phyloP scores from a whole-genome alignment of 2,329 filamentous ascomycete genomes.

The Xylaria multiplex region DNA sequence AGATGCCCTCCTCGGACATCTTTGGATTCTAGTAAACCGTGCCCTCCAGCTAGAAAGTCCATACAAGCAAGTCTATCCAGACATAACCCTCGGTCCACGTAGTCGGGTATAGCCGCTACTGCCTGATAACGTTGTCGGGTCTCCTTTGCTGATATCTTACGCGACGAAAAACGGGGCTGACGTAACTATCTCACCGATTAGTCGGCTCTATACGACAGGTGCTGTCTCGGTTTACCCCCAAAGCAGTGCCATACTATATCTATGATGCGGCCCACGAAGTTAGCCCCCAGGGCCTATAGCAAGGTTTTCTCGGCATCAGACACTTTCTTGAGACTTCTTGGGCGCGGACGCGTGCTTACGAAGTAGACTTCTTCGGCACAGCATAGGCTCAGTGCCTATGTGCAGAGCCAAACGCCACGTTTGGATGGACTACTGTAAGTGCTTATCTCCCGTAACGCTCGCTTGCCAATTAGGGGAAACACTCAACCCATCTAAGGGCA shows the following conservation, averaged over 20 bases:
- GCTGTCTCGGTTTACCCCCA: conserved; percentile 51
- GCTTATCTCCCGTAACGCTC: not conserved
- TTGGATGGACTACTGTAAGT: conserved; percentile 57
- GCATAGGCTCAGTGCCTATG: conserved; percentile 44
- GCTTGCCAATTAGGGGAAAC: not conserved
- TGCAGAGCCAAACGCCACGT: conserved; percentile 55
- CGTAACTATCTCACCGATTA: conserved; percentile 35
- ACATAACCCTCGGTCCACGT: conserved; percentile 56
- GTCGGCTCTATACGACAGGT: conserved; percentile 50
- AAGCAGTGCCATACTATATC: conserved; percentile 53
- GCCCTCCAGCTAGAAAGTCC: conserved; percentile 48
- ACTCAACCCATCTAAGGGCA: not conserved
- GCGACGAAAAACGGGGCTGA: conserved; percentile 42
- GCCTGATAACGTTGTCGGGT: conserved; percentile 55
- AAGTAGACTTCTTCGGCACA: conserved; percentile 56
- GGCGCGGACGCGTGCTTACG: conserved; percentile 52
- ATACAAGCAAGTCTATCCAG: conserved; percentile 50
- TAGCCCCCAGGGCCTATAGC: conserved; percentile 60
- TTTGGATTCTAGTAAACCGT: conserved; percentile 57
- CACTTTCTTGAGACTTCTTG: conserved; percentile 59
- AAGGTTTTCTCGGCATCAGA: conserved; percentile 55
- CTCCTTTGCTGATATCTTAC: conserved; percentile 55
- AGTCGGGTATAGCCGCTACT: conserved; percentile 53
- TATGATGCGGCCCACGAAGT: conserved; percentile 57
- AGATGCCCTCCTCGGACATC: conserved; percentile 58